phyloP scores from a whole-genome alignment of 2,329 filamentous ascomycete genomes.

The Penicillium sp. region DNA sequence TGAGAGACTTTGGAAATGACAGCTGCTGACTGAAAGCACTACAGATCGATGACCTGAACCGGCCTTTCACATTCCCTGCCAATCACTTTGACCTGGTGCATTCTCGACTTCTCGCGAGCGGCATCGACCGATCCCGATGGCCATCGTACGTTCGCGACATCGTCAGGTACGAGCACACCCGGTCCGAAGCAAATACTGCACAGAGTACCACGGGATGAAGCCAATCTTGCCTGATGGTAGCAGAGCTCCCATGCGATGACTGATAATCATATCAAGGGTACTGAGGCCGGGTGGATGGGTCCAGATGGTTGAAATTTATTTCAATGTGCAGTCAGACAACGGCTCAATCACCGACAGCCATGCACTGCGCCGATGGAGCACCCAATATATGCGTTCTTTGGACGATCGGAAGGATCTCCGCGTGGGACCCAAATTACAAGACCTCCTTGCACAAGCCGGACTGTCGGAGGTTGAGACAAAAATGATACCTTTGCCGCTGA shows the following conservation, averaged over 20 bases:
- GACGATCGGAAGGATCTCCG: constrained; percentile 62
- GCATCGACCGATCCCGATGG: constrained; percentile 70
- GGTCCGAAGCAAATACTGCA: no score
- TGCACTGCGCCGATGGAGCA: constrained; percentile 62
- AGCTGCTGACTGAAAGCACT: constrained; percentile 14
- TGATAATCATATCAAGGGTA: constrained; percentile 20
- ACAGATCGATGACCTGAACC: constrained; percentile 64
- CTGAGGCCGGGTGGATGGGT: constrained; percentile 74
- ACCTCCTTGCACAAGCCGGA: constrained; percentile 55
- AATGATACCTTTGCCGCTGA: constrained; percentile 63
- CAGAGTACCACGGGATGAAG: no score
- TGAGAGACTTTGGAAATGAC: neutral
- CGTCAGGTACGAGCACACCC: constrained; percentile 39
- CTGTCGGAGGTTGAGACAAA: constrained; percentile 62
- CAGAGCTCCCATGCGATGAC: constrained; percentile 1
- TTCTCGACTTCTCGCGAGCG: constrained; percentile 55
- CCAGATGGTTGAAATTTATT: constrained; percentile 83
- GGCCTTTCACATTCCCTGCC: constrained; percentile 60
- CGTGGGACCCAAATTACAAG: constrained; percentile 55
- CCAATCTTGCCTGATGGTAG: no score
- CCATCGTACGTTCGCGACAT: constrained; percentile 69
- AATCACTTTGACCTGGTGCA: constrained; percentile 79
- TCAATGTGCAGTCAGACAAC: constrained; percentile 79
- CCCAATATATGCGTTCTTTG: constrained; percentile 56
- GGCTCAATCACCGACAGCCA: constrained; percentile 65